Evolutionary conservation across 108 stramenopile species (phyloP).

Genomic region (Chaetoceros tenuissimus): DNA sequence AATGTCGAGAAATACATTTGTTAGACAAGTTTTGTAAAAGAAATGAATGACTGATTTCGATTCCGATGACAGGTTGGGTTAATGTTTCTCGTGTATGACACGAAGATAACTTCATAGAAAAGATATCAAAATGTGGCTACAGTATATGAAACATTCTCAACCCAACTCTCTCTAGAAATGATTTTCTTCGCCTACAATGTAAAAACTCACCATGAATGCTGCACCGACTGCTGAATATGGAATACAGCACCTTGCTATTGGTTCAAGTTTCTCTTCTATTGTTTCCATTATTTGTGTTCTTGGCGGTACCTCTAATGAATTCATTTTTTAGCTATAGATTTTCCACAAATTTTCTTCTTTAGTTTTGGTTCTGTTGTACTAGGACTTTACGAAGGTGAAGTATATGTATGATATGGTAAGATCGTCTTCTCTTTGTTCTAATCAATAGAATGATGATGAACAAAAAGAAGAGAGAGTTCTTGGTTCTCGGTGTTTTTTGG

Average conservation of each 20-base stretch:
- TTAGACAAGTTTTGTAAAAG: too few relatives aligned
- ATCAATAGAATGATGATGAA: too few relatives aligned
- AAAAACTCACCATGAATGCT: constrained; percentile 70
- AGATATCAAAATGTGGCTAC: neutral
- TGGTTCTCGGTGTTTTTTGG: too few relatives aligned
- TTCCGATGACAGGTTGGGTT: neutral
- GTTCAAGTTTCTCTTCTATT: neutral
- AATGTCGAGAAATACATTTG: neutral
- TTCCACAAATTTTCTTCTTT: too few relatives aligned
- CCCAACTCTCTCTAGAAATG: neutral
- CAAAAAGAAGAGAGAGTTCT: too few relatives aligned
- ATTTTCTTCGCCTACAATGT: too few relatives aligned
- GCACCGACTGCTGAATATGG: constrained; percentile 73
- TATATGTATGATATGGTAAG: too few relatives aligned
- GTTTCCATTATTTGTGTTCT: neutral
- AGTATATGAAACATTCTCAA: neutral
- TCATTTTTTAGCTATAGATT: too few relatives aligned
- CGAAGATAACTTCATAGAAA: neutral
- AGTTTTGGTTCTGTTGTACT: too few relatives aligned
- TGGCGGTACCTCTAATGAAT: too few relatives aligned
- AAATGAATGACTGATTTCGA: neutral
- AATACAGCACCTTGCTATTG: constrained; percentile 40
- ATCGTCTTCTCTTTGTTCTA: too few relatives aligned
- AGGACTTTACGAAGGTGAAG: too few relatives aligned
- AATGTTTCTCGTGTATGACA: neutral